Percentiles rank a stretch among this genome's conserved stretches.
Conservation (phyloP, 2,329 filamentous ascomycete genomes). For the Ascochyta pisi region DNA sequence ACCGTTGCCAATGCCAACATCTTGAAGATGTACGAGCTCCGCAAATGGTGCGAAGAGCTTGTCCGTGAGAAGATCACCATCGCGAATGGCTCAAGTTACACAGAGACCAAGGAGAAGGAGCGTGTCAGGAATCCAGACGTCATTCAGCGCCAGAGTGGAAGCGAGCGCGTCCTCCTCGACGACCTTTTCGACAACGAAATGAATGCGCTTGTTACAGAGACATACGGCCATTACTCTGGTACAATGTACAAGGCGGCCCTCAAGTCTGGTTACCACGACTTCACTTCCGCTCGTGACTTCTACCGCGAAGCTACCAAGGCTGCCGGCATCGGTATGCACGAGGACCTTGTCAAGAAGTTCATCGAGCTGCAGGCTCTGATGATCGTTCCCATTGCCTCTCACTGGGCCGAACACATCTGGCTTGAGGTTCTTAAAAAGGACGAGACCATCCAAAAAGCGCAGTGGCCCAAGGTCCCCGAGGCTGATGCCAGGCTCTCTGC, state of each 20-base stretch:
- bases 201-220: slow-evolving; percentile 80
- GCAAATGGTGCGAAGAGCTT: slow-evolving; percentile 92
- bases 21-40: slow-evolving; percentile 79
- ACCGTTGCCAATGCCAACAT: slow-evolving; percentile 91
- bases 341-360: slow-evolving; percentile 78
- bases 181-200: slow-evolving; percentile 92
- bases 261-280: slow-evolving; percentile 79
- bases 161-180: slow-evolving; percentile 80
- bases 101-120: slow-evolving; percentile 51
- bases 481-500: slow-evolving; percentile 74
- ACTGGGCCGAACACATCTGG: slow-evolving; percentile 96
- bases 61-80: slow-evolving; percentile 65
- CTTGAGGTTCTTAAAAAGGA: slow-evolving; percentile 83
- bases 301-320: slow-evolving; percentile 84
- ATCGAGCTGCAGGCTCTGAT: slow-evolving; percentile 86
- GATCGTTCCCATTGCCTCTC: slow-evolving; percentile 83
- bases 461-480: slow-evolving; percentile 73
- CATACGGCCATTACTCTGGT: slow-evolving; percentile 74
- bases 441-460: slow-evolving; percentile 77
- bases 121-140: slow-evolving; percentile 59
- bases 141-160: slow-evolving; percentile 71
- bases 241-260: slow-evolving; percentile 52
- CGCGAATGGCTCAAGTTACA: slow-evolving; percentile 53
- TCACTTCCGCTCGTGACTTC: slow-evolving; percentile 85
- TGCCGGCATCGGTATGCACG: slow-evolving; percentile 85